Percentiles rank a stretch among this genome's conserved stretches.
These are phyloP conservation scores for Alliaria petiolata DNA, from an alignment of 345 rosid species.

Conservation along the genomic window DNA sequence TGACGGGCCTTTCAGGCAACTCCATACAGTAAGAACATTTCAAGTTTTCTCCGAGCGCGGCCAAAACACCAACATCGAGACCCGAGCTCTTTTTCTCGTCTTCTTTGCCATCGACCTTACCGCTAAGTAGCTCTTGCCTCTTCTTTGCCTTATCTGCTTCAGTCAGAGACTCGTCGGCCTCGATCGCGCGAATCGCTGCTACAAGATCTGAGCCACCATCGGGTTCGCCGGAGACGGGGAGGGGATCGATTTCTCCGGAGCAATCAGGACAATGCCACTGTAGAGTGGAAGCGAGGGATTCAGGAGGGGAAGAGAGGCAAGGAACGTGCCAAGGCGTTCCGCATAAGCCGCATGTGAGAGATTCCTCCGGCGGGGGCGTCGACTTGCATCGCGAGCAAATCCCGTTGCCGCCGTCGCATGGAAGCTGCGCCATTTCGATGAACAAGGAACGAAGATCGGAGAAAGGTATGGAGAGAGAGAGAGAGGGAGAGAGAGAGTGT, in stretches of 20 bases:
- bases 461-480: background rate
- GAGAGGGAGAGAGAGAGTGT: too few relatives aligned
- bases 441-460: background rate
- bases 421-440: background rate
- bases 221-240: background rate
- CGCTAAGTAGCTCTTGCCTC: conserved; percentile 52
- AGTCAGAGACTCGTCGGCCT: conserved; percentile 42
- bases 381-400: background rate
- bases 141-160: conserved; percentile 49
- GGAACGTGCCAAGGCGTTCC: conserved; percentile 72
- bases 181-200: conserved; percentile 39
- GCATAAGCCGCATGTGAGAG: conserved; percentile 40
- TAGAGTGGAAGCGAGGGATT: conserved; percentile 43
- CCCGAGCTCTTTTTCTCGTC: conserved; percentile 21
- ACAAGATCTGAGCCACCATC: conserved; percentile 15
- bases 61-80: conserved; percentile 16
- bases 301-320: conserved; percentile 43
- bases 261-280: conserved; percentile 73
- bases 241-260: background rate
- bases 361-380: background rate
- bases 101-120: conserved; percentile 16
- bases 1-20: conserved; percentile 68
- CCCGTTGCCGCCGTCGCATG: background rate
- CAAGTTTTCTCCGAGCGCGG: conserved; percentile 39
- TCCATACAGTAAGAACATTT: conserved; percentile 60